phyloP scores from a whole-genome alignment of 306 rosid species.

The Pyrus betulifolia region DNA sequence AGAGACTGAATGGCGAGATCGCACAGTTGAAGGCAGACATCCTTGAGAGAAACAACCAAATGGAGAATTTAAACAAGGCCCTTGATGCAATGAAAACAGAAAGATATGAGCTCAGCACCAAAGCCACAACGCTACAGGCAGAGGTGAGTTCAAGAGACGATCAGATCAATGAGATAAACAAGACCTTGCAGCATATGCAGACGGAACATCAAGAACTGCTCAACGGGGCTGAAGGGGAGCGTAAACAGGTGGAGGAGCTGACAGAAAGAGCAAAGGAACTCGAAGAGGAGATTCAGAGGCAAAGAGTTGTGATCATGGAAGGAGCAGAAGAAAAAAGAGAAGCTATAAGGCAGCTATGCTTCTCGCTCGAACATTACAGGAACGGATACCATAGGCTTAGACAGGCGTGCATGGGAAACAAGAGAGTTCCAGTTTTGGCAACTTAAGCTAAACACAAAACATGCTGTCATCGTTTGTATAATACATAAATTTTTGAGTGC shows the following conservation, averaged over 20 bases:
- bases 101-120: slow-evolving; percentile 40
- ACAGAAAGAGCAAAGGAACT: slow-evolving; percentile 44
- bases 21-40: slow-evolving; percentile 41
- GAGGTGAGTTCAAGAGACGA: slow-evolving; percentile 39
- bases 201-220: slow-evolving; percentile 43
- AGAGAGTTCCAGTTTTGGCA: slow-evolving; percentile 57
- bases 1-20: slow-evolving; percentile 39
- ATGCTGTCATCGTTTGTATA: slow-evolving; percentile 8
- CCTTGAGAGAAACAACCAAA: slow-evolving; percentile 26
- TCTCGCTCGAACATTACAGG: slow-evolving; percentile 82
- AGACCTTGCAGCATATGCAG: slow-evolving; percentile 43
- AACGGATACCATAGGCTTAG: slow-evolving; percentile 48
- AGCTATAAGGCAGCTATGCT: slow-evolving; percentile 83
- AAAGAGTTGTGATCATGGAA: slow-evolving; percentile 43
- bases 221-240: slow-evolving; percentile 37
- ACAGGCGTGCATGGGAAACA: slow-evolving; percentile 44
- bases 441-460: slow-evolving; percentile 15
- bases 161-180: slow-evolving; percentile 27
- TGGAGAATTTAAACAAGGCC: slow-evolving; percentile 35
- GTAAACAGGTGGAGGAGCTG: slow-evolving; percentile 39
- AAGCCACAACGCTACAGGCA: slow-evolving; percentile 30
- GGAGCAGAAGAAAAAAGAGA: slow-evolving; percentile 89
- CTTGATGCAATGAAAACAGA: slow-evolving; percentile 37
- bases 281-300: slow-evolving; percentile 64
- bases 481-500: slow-evolving; percentile 2